These are phyloP conservation scores for Stephanodiscus triporus DNA, from an alignment of 108 stramenopile genomes.

Conservation along the genomic window DNA sequence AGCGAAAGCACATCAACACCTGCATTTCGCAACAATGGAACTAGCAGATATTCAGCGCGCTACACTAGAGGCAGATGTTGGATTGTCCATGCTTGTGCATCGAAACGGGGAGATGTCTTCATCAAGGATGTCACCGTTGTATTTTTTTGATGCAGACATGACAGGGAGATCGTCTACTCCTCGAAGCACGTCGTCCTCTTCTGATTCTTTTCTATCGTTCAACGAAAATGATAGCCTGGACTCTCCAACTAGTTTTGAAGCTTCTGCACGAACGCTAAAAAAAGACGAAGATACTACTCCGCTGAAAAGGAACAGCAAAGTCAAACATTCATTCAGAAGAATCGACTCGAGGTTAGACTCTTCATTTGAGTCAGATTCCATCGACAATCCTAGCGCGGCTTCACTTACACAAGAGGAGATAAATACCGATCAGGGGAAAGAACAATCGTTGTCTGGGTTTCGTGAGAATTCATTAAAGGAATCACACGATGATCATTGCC, in stretches of 20 bases:
- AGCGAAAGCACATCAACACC: constrained; percentile 29
- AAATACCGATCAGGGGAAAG: neutral
- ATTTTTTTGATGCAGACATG: constrained; percentile 6
- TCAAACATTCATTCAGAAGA: neutral
- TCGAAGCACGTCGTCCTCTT: constrained; percentile 26
- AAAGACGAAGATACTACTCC: constrained; percentile 27
- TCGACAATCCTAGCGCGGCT: constrained; percentile 33
- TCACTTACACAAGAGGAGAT: constrained; percentile 24
- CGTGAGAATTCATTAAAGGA: neutral
- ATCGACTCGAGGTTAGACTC: neutral
- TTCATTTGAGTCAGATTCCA: constrained; percentile 9
- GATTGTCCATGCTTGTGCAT: constrained; percentile 14
- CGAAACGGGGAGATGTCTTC: constrained; percentile 1
- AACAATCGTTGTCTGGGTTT: neutral
- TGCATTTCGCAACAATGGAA: constrained; percentile 38
- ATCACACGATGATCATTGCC: neutral
- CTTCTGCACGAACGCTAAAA: neutral
- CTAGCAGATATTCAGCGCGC: constrained; percentile 28
- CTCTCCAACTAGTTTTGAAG: neutral
- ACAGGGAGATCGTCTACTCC: constrained; percentile 23
- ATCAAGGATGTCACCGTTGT: constrained; percentile 11
- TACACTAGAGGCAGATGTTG: constrained; percentile 30
- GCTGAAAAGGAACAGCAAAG: constrained; percentile 26
- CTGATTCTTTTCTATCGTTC: constrained; percentile 23
- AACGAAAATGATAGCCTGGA: constrained; percentile 18